A percentile compares a stretch with the other conserved stretches of the same genome.
Conservation (phyloP, 2,329 filamentous ascomycete species). For the Phaeosphaeria sp. region DNA sequence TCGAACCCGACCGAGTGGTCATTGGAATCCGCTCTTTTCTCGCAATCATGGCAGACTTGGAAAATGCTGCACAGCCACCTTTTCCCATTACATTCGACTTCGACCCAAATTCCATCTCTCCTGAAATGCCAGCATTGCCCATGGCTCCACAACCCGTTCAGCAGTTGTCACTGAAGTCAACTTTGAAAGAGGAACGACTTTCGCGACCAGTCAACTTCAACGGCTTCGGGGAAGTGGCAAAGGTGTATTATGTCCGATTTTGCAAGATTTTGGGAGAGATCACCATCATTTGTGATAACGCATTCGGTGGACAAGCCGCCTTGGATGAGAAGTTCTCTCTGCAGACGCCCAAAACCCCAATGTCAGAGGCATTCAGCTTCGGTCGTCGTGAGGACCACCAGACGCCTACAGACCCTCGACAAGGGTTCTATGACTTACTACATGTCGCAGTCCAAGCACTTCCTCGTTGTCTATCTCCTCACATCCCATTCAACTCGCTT, state of each 20-base stretch:
- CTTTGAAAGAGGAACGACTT: constrained; percentile 66
- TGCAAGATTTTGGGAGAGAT: constrained; percentile 96
- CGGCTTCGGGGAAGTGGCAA: constrained; percentile 74
- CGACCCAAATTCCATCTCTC: constrained; percentile 52
- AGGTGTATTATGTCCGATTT: constrained; percentile 87
- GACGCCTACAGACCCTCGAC: constrained; percentile 78
- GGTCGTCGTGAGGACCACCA: constrained; percentile 79
- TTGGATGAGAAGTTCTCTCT: constrained; percentile 93
- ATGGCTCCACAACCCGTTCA: constrained; percentile 42
- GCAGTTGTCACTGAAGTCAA: constrained; percentile 41
- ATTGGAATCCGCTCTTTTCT: constrained; percentile 94
- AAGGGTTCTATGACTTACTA: constrained; percentile 93
- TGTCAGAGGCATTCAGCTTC: constrained; percentile 93
- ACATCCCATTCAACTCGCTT: constrained; percentile 90
- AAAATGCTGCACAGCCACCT: constrained; percentile 82
- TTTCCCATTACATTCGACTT: constrained; percentile 74
- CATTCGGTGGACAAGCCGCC: constrained; percentile 94
- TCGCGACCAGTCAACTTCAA: constrained; percentile 68
- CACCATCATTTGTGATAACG: constrained; percentile 93
- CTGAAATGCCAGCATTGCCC: constrained; percentile 41
- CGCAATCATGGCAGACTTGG: constrained; percentile 89
- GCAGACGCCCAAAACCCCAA: constrained; percentile 89
- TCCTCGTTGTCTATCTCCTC: constrained; percentile 87
- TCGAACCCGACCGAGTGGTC: constrained; percentile 97
- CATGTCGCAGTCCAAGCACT: constrained; percentile 95